Evolutionary conservation across 1,284 basidiomycete genomes (phyloP).

Genomic region (Ustilago cynodontis): DNA sequence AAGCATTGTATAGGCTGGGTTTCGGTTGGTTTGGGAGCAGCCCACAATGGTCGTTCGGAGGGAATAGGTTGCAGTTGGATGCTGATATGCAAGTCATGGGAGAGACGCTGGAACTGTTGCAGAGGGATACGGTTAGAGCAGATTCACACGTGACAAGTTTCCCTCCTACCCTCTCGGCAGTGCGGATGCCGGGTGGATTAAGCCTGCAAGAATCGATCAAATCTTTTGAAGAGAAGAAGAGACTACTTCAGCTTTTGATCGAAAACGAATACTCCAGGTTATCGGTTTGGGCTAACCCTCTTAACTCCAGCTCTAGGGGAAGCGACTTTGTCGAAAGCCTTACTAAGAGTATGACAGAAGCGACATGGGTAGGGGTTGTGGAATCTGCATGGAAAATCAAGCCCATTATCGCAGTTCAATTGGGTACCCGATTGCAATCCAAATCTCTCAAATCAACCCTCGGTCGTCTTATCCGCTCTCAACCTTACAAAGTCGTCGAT

Average conservation of each 20-base stretch:
- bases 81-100: slow-evolving; percentile 87
- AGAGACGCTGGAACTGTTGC: slow-evolving; percentile 83
- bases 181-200: slow-evolving; percentile 50
- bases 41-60: slow-evolving; percentile 87
- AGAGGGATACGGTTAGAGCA: slow-evolving; percentile 79
- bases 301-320: slow-evolving; percentile 77
- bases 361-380: slow-evolving; percentile 78
- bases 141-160: slow-evolving; percentile 55
- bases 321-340: slow-evolving; percentile 57
- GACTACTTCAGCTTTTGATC: slow-evolving; percentile 79
- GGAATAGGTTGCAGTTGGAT: slow-evolving; percentile 87
- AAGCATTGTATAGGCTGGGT: slow-evolving; percentile 82
- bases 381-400: slow-evolving; percentile 85
- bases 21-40: slow-evolving; percentile 84
- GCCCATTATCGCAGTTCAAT: slow-evolving; percentile 83
- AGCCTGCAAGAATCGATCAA: slow-evolving; percentile 49
- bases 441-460: slow-evolving; percentile 78
- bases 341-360: slow-evolving; percentile 74
- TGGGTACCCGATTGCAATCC: slow-evolving; percentile 87
- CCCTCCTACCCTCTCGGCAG: slow-evolving; percentile 48
- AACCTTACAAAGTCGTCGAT: slow-evolving; percentile 80
- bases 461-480: slow-evolving; percentile 79
- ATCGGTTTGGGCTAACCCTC: slow-evolving; percentile 90
- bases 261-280: slow-evolving; percentile 91
- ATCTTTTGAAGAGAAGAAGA: slow-evolving; percentile 44